These are phyloP conservation scores for Hypoxylon subgilvum DNA, from an alignment of 495 filamentous ascomycete species.

Conservation along the genomic window DNA sequence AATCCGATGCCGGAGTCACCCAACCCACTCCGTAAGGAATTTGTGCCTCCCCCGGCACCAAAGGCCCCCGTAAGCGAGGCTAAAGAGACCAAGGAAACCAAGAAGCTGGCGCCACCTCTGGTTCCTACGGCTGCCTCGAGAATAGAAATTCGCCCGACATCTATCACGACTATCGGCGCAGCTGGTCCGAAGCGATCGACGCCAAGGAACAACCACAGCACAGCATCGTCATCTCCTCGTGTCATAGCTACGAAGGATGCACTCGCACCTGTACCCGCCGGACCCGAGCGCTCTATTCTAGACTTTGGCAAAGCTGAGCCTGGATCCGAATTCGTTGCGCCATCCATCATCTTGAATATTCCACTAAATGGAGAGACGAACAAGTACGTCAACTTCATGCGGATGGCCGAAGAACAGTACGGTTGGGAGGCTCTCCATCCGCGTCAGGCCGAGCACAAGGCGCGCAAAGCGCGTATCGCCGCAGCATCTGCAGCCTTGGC, in stretches of 20 bases:
- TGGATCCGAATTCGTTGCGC: conserved; percentile 61
- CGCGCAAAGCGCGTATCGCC: conserved; percentile 78
- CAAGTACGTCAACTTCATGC: conserved; percentile 93
- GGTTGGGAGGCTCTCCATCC: conserved; percentile 94
- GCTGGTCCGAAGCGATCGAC: conserved; percentile 44
- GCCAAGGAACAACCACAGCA: conserved; percentile 50
- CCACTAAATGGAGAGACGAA: conserved; percentile 79
- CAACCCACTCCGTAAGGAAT: conserved; percentile 41
- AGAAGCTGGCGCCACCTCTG: conserved; percentile 43
- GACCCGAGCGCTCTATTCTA: conserved; percentile 54
- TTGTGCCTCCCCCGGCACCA: conserved; percentile 42
- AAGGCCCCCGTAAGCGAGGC: conserved; percentile 45
- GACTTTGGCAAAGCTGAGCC: conserved; percentile 57
- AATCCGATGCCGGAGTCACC: conserved; percentile 41
- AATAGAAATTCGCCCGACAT: conserved; percentile 44
- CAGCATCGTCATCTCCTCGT: conserved; percentile 49
- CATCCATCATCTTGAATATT: conserved; percentile 84
- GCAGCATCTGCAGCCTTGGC: conserved; percentile 83
- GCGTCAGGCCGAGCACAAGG: conserved; percentile 81
- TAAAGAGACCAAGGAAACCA: conserved; percentile 38
- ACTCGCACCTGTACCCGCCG: conserved; percentile 45
- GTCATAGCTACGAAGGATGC: conserved; percentile 49
- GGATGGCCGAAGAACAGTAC: conserved; percentile 89
- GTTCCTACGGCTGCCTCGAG: conserved; percentile 38
- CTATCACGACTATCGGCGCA: conserved; percentile 51